Percentiles rank a stretch among this genome's conserved stretches.
Conservation (phyloP, 306 rosid genomes). For the Oemleria cerasiformis region DNA sequence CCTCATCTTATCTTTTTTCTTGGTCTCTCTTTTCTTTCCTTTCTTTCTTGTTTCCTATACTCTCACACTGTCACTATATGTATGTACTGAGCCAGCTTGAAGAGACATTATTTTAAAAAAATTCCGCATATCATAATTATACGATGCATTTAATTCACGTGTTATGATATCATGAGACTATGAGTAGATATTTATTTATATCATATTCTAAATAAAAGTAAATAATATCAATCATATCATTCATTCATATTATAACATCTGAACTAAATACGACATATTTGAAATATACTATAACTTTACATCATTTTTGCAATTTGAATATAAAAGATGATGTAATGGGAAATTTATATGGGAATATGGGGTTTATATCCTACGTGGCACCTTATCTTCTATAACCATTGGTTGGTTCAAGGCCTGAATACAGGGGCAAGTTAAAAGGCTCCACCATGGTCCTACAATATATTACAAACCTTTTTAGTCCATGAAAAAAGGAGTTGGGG, state of each 20-base stretch:
- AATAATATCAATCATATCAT: too few species aligned
- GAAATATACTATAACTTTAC: too few species aligned
- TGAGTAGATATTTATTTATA: too few species aligned
- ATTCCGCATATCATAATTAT: too few species aligned
- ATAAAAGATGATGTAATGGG: conserved; percentile 9
- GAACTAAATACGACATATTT: too few species aligned
- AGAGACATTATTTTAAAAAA: too few species aligned
- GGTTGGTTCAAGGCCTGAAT: conserved; percentile 20
- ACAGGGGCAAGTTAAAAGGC: background rate
- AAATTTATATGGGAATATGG: conserved; percentile 16
- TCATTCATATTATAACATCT: too few species aligned
- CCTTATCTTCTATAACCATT: conserved; percentile 37
- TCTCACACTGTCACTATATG: too few species aligned
- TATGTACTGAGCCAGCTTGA: too few species aligned
- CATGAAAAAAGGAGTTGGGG: conserved; percentile 9
- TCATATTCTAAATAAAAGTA: too few species aligned
- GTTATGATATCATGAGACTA: too few species aligned
- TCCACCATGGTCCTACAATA: conserved; percentile 22
- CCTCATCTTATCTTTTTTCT: conserved; percentile 26
- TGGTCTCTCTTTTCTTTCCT: background rate
- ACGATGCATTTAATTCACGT: too few species aligned
- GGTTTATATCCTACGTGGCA: conserved; percentile 21
- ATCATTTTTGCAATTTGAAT: background rate
- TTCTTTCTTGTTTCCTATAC: background rate
- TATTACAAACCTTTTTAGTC: background rate